These are phyloP conservation scores for Melanomma pulvis-pyrius DNA, from an alignment of 495 filamentous ascomycete species.

Conservation along the genomic window DNA sequence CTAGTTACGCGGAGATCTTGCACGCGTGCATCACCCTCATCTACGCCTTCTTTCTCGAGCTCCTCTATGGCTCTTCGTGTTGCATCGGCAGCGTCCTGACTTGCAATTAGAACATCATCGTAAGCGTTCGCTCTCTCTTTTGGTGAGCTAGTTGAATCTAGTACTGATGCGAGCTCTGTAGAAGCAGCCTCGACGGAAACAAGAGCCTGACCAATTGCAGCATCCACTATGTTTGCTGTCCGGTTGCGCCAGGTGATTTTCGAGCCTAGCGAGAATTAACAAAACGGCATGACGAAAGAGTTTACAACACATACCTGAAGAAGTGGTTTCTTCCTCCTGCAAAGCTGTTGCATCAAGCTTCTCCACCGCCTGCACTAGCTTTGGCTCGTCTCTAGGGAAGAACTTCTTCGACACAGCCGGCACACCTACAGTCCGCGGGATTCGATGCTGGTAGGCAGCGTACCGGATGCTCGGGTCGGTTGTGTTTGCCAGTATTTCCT, in stretches of 20 bases:
- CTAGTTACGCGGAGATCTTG: conserved; percentile 91
- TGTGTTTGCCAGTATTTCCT: conserved; percentile 79
- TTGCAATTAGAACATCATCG: conserved; percentile 84
- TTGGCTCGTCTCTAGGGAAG: conserved; percentile 64
- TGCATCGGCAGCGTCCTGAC: conserved; percentile 92
- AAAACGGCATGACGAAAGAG: background rate
- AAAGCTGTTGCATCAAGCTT: conserved; percentile 72
- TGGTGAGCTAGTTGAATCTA: conserved; percentile 58
- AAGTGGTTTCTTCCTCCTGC: conserved; percentile 59
- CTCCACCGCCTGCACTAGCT: conserved; percentile 67
- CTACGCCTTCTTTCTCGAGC: conserved; percentile 75
- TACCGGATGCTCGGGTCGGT: conserved; percentile 94
- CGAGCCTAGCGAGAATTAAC: conserved; percentile 44
- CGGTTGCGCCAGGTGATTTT: conserved; percentile 86
- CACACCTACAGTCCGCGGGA: conserved; percentile 80
- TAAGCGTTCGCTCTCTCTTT: conserved; percentile 77
- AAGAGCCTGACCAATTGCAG: conserved; percentile 79
- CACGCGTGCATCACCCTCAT: conserved; percentile 83
- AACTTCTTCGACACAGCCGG: conserved; percentile 73
- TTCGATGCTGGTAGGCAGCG: conserved; percentile 80
- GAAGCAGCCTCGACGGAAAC: conserved; percentile 60
- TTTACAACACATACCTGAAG: conserved; percentile 55
- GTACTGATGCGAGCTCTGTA: conserved; percentile 58
- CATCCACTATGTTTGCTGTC: conserved; percentile 87
- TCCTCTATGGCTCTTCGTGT: conserved; percentile 93